Base-by-base conservation (phyloP, 345 rosid species). In the Lepidium aucheri region DNA sequence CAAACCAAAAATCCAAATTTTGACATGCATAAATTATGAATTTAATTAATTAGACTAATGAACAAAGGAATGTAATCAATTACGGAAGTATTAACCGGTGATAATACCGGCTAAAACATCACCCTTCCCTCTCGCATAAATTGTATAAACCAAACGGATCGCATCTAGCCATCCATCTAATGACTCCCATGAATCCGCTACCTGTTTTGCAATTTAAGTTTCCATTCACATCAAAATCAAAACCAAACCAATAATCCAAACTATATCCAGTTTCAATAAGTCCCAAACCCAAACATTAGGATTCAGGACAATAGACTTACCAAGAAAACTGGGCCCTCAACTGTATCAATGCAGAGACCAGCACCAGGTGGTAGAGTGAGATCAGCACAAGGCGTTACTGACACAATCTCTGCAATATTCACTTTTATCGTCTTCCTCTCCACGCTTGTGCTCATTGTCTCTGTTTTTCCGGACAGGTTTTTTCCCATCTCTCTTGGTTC, bases 91-190 rank as follows among this genome's bases (percentile, higher is more conserved):
- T 87, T 76, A 91, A 77, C 80, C 83, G 26, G 97, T 84, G 57
- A 91, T 78, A n/a, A 95, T 87, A 69, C 95, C 91, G 13, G 96
- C 97, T 42, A 95, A 78, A 61, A 91, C 91, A 73, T 88, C 95
- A 41, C 83, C 84, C 79, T 87, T 95, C 35, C 96, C 96, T 54
- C 95, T 84, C 24, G 96, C 97, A 60, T 87, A 85, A 42, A 95
- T 89, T 42, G 97, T 91, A 78, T 87, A 89, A 32, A 91, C 90
- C 71, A 91, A 69, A 68, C 97, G 96, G 53, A 89, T 83, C 4
- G 97, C 97, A 68, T 95, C 99, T 0, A 91, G 85, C 98, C 99
- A 95, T 67, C 97, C 98, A 73, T 88, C 97, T 30, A 91, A 79
- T 20, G 86, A 82, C 78, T 91, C 99, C 99, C 97, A 87, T 5